phyloP scores from a whole-genome alignment of 2,329 filamentous ascomycete genomes.

The Colletotrichum nymphaeae region DNA sequence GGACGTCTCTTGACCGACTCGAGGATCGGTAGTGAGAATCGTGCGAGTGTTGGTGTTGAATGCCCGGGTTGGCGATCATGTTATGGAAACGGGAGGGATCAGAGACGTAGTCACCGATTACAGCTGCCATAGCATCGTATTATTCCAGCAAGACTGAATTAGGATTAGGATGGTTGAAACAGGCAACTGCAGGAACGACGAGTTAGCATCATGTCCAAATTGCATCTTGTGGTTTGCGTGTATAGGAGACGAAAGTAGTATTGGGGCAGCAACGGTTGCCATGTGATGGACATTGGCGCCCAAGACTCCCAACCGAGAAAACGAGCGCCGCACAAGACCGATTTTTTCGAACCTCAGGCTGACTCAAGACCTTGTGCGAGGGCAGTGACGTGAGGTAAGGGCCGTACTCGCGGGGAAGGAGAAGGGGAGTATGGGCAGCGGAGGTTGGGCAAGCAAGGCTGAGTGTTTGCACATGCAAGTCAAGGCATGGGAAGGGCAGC shows the following conservation, averaged over 20 bases:
- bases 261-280: background rate
- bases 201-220: background rate
- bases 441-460: background rate
- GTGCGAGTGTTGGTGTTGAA: constrained; percentile 59
- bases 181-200: constrained; percentile 16
- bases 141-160: constrained; percentile 36
- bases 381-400: background rate
- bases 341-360: background rate
- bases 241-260: background rate
- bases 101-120: constrained; percentile 79
- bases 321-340: background rate
- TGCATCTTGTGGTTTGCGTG: background rate
- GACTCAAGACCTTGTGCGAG: background rate
- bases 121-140: constrained; percentile 69
- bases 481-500: background rate
- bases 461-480: background rate
- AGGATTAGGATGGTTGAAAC: constrained; percentile 33
- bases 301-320: background rate
- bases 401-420: background rate
- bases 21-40: constrained; percentile 54
- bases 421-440: background rate
- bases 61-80: constrained; percentile 69
- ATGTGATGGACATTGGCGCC: background rate
- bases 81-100: constrained; percentile 77
- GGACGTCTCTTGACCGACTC: constrained; percentile 45